Base-by-base conservation (phyloP, 495 filamentous ascomycete genomes). In the Xylaria scruposa region DNA sequence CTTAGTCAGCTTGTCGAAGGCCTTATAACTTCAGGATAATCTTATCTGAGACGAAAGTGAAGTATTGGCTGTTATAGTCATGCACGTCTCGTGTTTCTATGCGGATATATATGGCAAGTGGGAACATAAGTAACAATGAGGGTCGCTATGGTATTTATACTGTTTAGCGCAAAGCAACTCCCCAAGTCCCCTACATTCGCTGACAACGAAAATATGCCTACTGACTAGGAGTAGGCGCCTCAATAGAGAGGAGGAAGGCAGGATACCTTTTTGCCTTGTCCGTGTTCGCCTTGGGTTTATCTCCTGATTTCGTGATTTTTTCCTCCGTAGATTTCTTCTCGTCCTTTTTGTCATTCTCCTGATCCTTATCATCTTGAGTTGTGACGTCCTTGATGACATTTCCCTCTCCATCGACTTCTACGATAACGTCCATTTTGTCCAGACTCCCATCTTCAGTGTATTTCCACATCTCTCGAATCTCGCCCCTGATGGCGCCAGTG, bases 391-490 rank as follows among this genome's bases (percentile, higher is more conserved):
- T 75, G 13, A 82, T 69, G 19, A 78, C 72, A 24, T 79, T 78
- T 8, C 80, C 80, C 4, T 79, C 31, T 10, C 73, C 74, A 19
- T 78, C 78, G 1, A 82, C 67, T 24, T 83, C 82, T 0, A 86
- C 83, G n/a, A 86, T 78, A 26, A 83, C 83, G 61, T 87, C 84
- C 46, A 78, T 75, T 0, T 78, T 82, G 66, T 87, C 86, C 44
- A 88, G 61, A 47, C 80, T 84, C n/a, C 85, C 85, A 67, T 90
- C 91, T 74, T 98, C 96, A 7, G 88, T 92, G 75, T 94, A 99
- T 5, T 83, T 82, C 91, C 91, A 97, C 90, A 98, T 92, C 33
- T 88, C 78, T 33, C 78, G 81, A 13, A 93, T 38, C 73, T 98
- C 94, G 4, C 93, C 90, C 49, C 90, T 88, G 13, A 87, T 71